Percentiles rank a stretch among this genome's conserved stretches.
Conservation (phyloP, 2,329 filamentous ascomycete genomes). For the Pseudocercospora cruenta region DNA sequence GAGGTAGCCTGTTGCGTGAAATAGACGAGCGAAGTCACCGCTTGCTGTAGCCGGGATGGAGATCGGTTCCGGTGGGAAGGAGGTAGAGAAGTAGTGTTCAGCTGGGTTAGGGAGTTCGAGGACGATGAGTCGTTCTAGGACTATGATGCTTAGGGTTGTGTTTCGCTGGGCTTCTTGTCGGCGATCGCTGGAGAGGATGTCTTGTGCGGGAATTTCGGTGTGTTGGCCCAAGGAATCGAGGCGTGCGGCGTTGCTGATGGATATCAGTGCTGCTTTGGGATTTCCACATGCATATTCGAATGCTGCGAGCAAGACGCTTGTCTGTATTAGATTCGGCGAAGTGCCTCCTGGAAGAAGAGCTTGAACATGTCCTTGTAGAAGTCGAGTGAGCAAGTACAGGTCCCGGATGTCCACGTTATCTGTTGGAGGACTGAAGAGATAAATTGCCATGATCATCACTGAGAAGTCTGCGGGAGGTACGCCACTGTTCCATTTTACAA, state of each 20-base stretch:
- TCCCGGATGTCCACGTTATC: not conserved
- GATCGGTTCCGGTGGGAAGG: not conserved
- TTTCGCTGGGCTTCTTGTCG: not conserved
- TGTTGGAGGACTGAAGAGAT: not conserved
- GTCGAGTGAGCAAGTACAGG: not conserved
- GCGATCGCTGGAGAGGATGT: not conserved
- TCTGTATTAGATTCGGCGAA: not conserved
- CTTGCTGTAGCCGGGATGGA: not conserved
- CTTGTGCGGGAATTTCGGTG: not conserved
- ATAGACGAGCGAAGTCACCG: not conserved
- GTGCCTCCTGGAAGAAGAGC: not conserved
- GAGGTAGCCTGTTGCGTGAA: not conserved
- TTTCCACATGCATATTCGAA: not conserved
- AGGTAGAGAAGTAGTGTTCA: not conserved
- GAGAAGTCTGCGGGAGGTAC: slow-evolving; percentile 2
- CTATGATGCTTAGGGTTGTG: not conserved
- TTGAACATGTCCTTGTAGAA: not conserved
- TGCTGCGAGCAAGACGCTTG: not conserved
- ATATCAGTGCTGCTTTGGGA: not conserved
- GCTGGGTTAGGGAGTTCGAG: not conserved
- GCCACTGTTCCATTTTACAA: not conserved
- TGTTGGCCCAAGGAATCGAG: not conserved
- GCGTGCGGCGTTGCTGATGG: not conserved
- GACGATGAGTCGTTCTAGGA: not conserved
- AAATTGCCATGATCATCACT: not conserved